Conservation (phyloP, 1,284 basidiomycete genomes). For the Ustilago vetiveriae region DNA sequence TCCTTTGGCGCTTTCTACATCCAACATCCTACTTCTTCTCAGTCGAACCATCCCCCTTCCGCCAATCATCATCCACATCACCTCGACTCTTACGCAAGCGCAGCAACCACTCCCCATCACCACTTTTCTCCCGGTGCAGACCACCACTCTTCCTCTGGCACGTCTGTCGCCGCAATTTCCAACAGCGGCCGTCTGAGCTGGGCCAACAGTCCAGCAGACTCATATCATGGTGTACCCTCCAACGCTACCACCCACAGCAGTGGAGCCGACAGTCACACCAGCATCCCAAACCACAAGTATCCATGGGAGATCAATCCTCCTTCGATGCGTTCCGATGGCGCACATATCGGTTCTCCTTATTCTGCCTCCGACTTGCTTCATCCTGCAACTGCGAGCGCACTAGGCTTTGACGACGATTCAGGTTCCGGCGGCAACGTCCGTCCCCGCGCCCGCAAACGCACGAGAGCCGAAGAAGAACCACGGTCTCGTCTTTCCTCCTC, state of each 20-base stretch:
- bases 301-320: slow-evolving; percentile 39
- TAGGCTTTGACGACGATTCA: slow-evolving; percentile 44
- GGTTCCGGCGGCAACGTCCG: slow-evolving; percentile 46
- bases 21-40: slow-evolving; percentile 32
- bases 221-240: slow-evolving; percentile 43
- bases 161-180: slow-evolving; percentile 44
- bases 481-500: slow-evolving; percentile 41
- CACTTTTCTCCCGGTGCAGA: slow-evolving; percentile 42
- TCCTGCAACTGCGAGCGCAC: slow-evolving; percentile 36
- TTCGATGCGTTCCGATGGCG: slow-evolving; percentile 22
- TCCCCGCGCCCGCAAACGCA: slow-evolving; percentile 40
- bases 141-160: slow-evolving; percentile 44
- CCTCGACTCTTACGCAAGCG: slow-evolving; percentile 40
- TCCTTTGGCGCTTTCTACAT: slow-evolving; percentile 50
- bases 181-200: slow-evolving; percentile 49
- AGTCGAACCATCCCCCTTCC: slow-evolving; percentile 7
- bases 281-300: slow-evolving; percentile 34
- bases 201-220: slow-evolving; percentile 46
- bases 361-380: slow-evolving; percentile 40
- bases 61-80: slow-evolving; percentile 17
- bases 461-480: slow-evolving; percentile 40
- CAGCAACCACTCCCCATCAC: slow-evolving; percentile 41
- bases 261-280: slow-evolving; percentile 39
- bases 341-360: slow-evolving; percentile 38
- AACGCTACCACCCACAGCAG: slow-evolving; percentile 49